Percentiles rank a stretch among this genome's conserved stretches.
Conservation (phyloP, 345 rosid genomes). For the Salix udensis region DNA sequence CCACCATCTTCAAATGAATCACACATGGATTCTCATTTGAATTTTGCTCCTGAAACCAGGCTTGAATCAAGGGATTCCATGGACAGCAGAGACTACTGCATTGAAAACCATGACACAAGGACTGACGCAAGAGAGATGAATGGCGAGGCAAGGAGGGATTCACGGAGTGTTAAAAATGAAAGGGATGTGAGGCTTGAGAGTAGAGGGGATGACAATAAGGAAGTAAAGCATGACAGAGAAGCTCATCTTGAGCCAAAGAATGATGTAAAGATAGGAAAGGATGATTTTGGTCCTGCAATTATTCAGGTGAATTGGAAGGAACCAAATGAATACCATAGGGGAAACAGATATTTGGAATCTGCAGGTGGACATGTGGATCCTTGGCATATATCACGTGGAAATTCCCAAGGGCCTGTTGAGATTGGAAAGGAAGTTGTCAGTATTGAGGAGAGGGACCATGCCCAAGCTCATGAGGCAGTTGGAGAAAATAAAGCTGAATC, state of each 20-base stretch:
- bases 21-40: slow-evolving; percentile 48
- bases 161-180: slow-evolving; percentile 55
- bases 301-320: slow-evolving; percentile 78
- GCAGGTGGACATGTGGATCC: slow-evolving; percentile 50
- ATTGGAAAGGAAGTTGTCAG: slow-evolving; percentile 53
- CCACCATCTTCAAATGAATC: slow-evolving; percentile 51
- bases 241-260: slow-evolving; percentile 46
- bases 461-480: slow-evolving; percentile 63
- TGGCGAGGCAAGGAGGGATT: slow-evolving; percentile 69
- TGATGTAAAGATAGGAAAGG: slow-evolving; percentile 63
- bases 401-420: slow-evolving; percentile 51
- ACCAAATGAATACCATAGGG: slow-evolving; percentile 72
- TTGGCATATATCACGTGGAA: slow-evolving; percentile 60
- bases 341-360: slow-evolving; percentile 66
- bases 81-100: slow-evolving; percentile 53
- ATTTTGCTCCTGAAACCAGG: slow-evolving; percentile 38
- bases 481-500: slow-evolving; percentile 86
- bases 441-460: slow-evolving; percentile 49
- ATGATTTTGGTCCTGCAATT: slow-evolving; percentile 42
- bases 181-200: slow-evolving; percentile 65
- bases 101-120: slow-evolving; percentile 58
- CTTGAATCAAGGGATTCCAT: slow-evolving; percentile 58
- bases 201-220: slow-evolving; percentile 65
- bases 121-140: slow-evolving; percentile 54
- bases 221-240: slow-evolving; percentile 59